A percentile compares a stretch with the other conserved stretches of the same genome.
Conservation (phyloP, 1,284 basidiomycete species). For the Leccinum variabile region DNA sequence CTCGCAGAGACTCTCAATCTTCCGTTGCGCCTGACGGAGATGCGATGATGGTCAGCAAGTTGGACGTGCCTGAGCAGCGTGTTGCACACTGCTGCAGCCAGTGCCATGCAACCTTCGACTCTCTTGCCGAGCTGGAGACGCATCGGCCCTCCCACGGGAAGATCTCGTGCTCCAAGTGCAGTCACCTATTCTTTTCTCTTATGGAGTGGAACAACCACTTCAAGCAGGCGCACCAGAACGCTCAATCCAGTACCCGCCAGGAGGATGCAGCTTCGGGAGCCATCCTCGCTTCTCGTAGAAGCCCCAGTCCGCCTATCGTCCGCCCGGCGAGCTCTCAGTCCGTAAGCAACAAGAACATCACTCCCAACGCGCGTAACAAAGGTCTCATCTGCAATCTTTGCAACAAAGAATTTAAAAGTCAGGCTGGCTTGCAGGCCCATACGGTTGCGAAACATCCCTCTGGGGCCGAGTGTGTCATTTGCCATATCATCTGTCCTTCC, state of each 20-base stretch:
- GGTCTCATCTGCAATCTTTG: constrained; percentile 27
- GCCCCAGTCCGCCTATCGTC: constrained; percentile 19
- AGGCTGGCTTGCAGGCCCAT: constrained; percentile 28
- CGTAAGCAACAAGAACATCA: constrained; percentile 1
- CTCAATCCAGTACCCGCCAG: constrained; percentile 9
- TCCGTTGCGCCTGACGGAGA: background rate
- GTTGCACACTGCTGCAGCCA: constrained; percentile 20
- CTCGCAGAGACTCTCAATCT: constrained; percentile 6
- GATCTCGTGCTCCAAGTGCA: constrained; percentile 33
- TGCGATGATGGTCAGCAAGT: constrained; percentile 3
- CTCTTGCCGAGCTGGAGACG: constrained; percentile 22
- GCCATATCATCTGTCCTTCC: constrained; percentile 26
- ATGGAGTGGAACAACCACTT: constrained; percentile 33
- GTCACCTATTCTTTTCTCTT: constrained; percentile 22
- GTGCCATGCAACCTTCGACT: constrained; percentile 24
- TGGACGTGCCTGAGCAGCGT: constrained; percentile 3
- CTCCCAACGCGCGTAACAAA: constrained; percentile 14
- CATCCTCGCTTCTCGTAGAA: constrained; percentile 10
- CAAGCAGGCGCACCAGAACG: constrained; percentile 20
- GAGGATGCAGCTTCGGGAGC: constrained; percentile 4
- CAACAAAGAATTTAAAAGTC: constrained; percentile 28
- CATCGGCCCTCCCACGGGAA: constrained; percentile 26
- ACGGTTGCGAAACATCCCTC: constrained; percentile 29
- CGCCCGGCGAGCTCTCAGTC: constrained; percentile 22
- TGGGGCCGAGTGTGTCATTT: constrained; percentile 25